A percentile compares a stretch with the other conserved stretches of the same genome.
Evolutionary conservation across 768 basidiomycete genomes (phyloP).

Genomic region (Paxillus rubicundulus): DNA sequence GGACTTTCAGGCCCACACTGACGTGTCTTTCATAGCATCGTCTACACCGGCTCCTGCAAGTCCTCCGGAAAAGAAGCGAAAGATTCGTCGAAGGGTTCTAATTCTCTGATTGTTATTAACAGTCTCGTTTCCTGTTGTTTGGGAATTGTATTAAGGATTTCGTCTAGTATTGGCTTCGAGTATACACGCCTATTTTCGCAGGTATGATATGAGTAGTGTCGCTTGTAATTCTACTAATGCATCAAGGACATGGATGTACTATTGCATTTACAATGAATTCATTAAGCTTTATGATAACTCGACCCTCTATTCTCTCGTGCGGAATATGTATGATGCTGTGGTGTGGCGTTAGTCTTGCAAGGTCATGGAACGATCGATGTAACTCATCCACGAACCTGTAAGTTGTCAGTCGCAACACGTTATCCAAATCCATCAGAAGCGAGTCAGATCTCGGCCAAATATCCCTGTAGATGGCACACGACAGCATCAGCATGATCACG

Average conservation of each 20-base stretch:
- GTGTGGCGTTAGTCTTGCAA: not conserved
- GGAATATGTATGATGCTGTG: not conserved
- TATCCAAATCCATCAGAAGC: conserved; percentile 44
- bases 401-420: not conserved
- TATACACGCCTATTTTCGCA: conserved; percentile 12
- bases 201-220: conserved; percentile 21
- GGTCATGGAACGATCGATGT: not conserved
- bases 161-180: not conserved
- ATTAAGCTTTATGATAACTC: not conserved
- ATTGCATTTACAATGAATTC: conserved; percentile 5
- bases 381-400: not conserved
- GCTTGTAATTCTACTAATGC: conserved; percentile 16
- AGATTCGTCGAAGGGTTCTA: conserved; percentile 30
- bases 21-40: conserved; percentile 9
- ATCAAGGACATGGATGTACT: conserved; percentile 13
- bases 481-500: conserved; percentile 14
- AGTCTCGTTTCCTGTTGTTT: not conserved
- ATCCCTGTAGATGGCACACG: conserved; percentile 47
- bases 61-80: conserved; percentile 28
- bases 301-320: conserved; percentile 10
- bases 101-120: conserved; percentile 22
- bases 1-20: not conserved
- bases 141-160: not conserved
- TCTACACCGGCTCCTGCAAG: conserved; percentile 3
- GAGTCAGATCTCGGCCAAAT: conserved; percentile 70